Base-by-base conservation (phyloP, 495 filamentous ascomycete species). In the Pseudomonodictys pantanalensis region DNA sequence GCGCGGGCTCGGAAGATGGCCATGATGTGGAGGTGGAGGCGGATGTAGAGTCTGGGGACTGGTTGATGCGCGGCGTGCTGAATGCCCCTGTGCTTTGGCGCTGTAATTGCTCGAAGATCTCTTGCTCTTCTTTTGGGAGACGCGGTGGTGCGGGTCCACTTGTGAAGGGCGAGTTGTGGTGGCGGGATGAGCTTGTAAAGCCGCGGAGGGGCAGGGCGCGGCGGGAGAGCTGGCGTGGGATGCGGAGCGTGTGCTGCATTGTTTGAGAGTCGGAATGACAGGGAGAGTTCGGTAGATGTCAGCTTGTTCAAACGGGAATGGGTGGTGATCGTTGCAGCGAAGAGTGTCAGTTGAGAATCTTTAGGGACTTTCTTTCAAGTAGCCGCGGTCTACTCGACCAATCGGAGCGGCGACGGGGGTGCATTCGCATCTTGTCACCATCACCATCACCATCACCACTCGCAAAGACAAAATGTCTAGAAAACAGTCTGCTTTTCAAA, bases 41-140 rank as follows among this genome's bases (percentile, higher is more conserved):
- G 7, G 41, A 18, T 23, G 17, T 33, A 9, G 66, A 60, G 32
- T 73, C 69, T 8, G 71, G 72, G 18, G 73, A 69, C 55, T 72
- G 75, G 42, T 74, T 73, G 20, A 72, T 68, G 20, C 69, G 65
- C 24, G 85, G 81, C 11, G 85, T 88, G 68, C 82, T 86, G 73
- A 91, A 90, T 11, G 88, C 86, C 18, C 88, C 86, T 0, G 84
- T 87, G 0, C 86, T 89, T 46, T 81, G 71, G 25, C 72, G 72
- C 72, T 96, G 92, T 7, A 97, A 86, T 1, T 85, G 79, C 73
- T 97, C 92, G 72, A 95, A 97, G 50, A 96, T 86, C 70, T 90
- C 89, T 77, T 97, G 92, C 66, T 96, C 87, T 73, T 88, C 84
- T 59, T 89, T 83, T 3, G 92, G 88, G 3, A 97, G 87, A 12